Conservation (phyloP, 2,329 filamentous ascomycete species). For the Calonectria pseudoturangicola region DNA sequence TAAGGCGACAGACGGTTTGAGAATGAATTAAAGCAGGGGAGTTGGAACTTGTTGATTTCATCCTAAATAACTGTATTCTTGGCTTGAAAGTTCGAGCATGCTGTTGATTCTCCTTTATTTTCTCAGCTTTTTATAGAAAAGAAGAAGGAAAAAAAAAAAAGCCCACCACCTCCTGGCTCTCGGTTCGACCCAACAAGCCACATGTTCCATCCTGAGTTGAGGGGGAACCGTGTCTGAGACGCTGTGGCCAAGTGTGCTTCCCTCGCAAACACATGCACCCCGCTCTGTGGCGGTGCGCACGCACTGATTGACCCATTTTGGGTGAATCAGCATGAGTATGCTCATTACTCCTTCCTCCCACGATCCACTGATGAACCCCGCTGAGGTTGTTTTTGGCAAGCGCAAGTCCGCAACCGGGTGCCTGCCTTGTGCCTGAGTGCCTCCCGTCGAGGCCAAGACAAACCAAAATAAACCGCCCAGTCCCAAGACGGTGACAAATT, state of each 20-base stretch:
- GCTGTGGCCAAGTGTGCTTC: not conserved
- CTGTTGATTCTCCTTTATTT: too few relatives aligned
- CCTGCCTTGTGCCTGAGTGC: slow-evolving; percentile 24
- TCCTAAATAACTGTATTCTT: too few relatives aligned
- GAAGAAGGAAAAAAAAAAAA: too few relatives aligned
- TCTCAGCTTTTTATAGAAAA: too few relatives aligned
- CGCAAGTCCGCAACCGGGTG: slow-evolving; percentile 36
- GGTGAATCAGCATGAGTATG: slow-evolving; percentile 12
- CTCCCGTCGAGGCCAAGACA: slow-evolving; percentile 1
- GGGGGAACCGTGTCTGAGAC: slow-evolving; percentile 12
- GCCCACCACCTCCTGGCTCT: not conserved
- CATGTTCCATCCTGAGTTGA: slow-evolving; percentile 17
- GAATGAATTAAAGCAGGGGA: too few relatives aligned
- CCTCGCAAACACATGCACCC: slow-evolving; percentile 41
- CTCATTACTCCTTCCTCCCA: slow-evolving; percentile 22
- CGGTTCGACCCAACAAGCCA: slow-evolving; percentile 10
- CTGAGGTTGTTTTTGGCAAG: slow-evolving; percentile 35
- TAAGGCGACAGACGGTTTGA: too few relatives aligned
- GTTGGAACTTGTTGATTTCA: too few relatives aligned
- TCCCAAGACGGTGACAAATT: slow-evolving; percentile 37
- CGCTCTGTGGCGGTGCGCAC: slow-evolving; percentile 54
- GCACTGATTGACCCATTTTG: slow-evolving; percentile 21
- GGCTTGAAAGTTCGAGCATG: too few relatives aligned
- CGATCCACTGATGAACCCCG: slow-evolving; percentile 36
- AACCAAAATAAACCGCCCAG: slow-evolving; percentile 37